Evolutionary conservation across 768 basidiomycete species (phyloP).

Genomic region (Coprinopsis marcescibilis): DNA sequence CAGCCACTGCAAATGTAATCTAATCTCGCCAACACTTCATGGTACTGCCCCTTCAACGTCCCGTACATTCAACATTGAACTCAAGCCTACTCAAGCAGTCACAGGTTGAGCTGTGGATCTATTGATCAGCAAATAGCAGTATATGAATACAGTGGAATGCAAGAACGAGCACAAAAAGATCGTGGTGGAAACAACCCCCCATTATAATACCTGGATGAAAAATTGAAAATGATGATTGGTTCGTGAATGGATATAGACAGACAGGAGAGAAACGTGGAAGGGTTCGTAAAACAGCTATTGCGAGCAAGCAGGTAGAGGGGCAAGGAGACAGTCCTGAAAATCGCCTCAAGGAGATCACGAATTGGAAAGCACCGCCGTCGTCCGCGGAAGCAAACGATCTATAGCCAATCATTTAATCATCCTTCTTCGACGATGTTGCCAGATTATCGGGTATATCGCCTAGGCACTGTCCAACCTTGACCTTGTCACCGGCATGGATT

Average conservation of each 20-base stretch:
- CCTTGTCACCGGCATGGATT: conserved; percentile 72
- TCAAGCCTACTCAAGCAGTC: too few species aligned
- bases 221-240: conserved; percentile 4
- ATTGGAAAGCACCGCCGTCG: too few species aligned
- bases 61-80: too few species aligned
- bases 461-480: conserved; percentile 80
- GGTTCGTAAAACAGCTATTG: too few species aligned
- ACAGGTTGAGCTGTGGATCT: conserved; percentile 11
- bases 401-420: conserved; percentile 11
- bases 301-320: not conserved
- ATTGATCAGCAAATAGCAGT: conserved; percentile 1
- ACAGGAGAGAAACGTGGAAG: not conserved
- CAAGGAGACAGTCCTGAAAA: not conserved
- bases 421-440: conserved; percentile 19
- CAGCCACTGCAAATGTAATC: too few species aligned
- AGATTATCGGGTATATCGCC: conserved; percentile 56
- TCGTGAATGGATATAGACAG: not conserved
- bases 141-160: conserved; percentile 9
- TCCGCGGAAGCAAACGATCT: not conserved
- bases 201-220: not conserved
- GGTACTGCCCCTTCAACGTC: too few species aligned
- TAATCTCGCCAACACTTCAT: too few species aligned
- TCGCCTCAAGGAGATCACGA: not conserved
- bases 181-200: conserved; percentile 2
- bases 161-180: not conserved